Conservation (phyloP, 371 early-diverging fungal genomes). For the Chytridium lagenaria region DNA sequence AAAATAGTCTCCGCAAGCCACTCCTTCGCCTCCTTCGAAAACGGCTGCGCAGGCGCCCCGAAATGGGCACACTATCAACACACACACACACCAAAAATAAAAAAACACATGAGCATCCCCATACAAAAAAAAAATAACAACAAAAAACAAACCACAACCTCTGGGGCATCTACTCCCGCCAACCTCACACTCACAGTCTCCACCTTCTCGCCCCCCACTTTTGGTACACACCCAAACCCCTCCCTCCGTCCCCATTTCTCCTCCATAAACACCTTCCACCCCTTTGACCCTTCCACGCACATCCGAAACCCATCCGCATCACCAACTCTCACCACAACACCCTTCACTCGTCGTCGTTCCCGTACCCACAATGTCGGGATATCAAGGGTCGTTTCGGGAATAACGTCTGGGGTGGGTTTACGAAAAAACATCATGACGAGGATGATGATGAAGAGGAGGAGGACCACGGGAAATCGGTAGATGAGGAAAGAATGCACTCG, state of each 20-base stretch:
- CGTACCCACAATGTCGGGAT: background rate
- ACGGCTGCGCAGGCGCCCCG: background rate
- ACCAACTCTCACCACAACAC: background rate
- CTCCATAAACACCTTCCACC: background rate
- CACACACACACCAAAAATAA: no score
- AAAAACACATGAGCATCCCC: no score
- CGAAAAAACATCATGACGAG: background rate
- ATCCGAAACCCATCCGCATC: slow-evolving; percentile 1
- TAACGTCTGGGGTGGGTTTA: background rate
- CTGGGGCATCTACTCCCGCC: slow-evolving; percentile 4
- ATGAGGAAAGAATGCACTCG: background rate
- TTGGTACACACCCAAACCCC: background rate
- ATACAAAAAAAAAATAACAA: no score
- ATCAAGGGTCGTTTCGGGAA: background rate
- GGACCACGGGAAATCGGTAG: background rate
- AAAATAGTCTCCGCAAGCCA: background rate
- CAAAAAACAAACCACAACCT: background rate
- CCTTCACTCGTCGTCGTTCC: background rate
- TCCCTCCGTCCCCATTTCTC: background rate
- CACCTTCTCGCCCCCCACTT: background rate
- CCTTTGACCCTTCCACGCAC: background rate
- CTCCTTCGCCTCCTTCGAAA: background rate
- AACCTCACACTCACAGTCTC: slow-evolving; percentile 1
- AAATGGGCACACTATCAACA: background rate
- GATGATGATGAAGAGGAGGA: background rate